Evolutionary conservation across 2,329 filamentous ascomycete genomes (phyloP).

Genomic region (Dactylellina cionopaga): DNA sequence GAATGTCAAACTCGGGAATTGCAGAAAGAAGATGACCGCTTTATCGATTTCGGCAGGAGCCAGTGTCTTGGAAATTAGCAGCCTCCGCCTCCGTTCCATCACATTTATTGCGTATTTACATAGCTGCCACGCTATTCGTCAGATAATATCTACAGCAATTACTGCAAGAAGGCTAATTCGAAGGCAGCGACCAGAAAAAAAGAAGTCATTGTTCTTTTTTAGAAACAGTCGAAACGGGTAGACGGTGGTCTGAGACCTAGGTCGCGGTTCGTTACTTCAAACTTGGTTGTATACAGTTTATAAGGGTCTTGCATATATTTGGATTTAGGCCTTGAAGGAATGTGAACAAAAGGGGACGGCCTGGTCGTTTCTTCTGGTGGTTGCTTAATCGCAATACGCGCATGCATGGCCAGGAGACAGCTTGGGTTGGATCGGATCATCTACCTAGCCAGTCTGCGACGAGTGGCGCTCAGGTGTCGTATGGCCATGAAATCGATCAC

Average conservation of each 20-base stretch:
- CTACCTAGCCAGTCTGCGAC: no score
- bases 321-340: conserved; percentile 18
- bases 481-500: conserved; percentile 23
- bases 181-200: conserved; percentile 52
- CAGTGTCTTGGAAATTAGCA: conserved; percentile 35
- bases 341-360: conserved; percentile 42
- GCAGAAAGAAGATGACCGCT: conserved; percentile 2
- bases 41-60: conserved; percentile 50
- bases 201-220: conserved; percentile 15
- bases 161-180: conserved; percentile 9
- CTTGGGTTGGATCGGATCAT: conserved; percentile 33
- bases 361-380: no score
- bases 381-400: no score
- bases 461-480: conserved; percentile 36
- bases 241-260: conserved; percentile 27
- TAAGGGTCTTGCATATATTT: not conserved
- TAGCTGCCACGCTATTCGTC: not conserved
- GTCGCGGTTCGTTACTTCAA: conserved; percentile 6
- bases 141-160: conserved; percentile 24
- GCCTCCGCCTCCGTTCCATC: conserved; percentile 23
- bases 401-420: conserved; percentile 28
- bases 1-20: conserved; percentile 7
- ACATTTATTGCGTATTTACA: no score
- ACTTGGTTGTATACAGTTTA: not conserved
- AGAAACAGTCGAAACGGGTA: conserved; percentile 21